Evolutionary conservation across 495 filamentous ascomycete species (phyloP).

Genomic region (Physcia stellaris): DNA sequence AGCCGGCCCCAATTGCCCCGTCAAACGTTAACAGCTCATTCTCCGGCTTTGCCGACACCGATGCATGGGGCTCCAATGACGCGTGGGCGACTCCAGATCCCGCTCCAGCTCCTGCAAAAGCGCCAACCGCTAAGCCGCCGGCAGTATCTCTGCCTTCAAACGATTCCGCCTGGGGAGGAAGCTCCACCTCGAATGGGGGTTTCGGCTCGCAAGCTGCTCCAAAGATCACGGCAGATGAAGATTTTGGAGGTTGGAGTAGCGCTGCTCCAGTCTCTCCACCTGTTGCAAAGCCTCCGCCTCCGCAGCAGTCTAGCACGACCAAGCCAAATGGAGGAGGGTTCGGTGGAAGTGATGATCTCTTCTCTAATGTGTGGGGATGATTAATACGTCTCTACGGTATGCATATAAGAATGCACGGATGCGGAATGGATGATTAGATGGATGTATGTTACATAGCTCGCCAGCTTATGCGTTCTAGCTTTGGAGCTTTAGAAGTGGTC

Average conservation of each 20-base stretch:
- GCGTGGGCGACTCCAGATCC: slow-evolving; percentile 38
- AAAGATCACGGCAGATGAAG: slow-evolving; percentile 69
- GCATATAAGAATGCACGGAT: background rate
- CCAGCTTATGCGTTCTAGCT: no score
- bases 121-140: slow-evolving; percentile 11
- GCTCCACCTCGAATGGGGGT: slow-evolving; percentile 25
- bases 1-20: slow-evolving; percentile 28
- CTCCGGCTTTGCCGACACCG: slow-evolving; percentile 26
- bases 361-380: slow-evolving; percentile 88
- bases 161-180: slow-evolving; percentile 30
- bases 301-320: slow-evolving; percentile 17
- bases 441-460: no score
- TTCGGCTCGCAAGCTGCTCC: slow-evolving; percentile 35
- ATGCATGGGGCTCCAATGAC: slow-evolving; percentile 35
- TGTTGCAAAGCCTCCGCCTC: slow-evolving; percentile 16
- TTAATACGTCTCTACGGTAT: background rate
- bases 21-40: slow-evolving; percentile 20
- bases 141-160: slow-evolving; percentile 14
- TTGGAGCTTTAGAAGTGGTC: no score
- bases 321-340: slow-evolving; percentile 43
- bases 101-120: slow-evolving; percentile 13
- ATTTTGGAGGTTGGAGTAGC: slow-evolving; percentile 89
- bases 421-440: background rate
- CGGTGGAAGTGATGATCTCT: slow-evolving; percentile 66
- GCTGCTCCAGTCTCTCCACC: slow-evolving; percentile 15